Base-by-base conservation (phyloP, 306 rosid genomes). In the Hippophae tibetana region DNA sequence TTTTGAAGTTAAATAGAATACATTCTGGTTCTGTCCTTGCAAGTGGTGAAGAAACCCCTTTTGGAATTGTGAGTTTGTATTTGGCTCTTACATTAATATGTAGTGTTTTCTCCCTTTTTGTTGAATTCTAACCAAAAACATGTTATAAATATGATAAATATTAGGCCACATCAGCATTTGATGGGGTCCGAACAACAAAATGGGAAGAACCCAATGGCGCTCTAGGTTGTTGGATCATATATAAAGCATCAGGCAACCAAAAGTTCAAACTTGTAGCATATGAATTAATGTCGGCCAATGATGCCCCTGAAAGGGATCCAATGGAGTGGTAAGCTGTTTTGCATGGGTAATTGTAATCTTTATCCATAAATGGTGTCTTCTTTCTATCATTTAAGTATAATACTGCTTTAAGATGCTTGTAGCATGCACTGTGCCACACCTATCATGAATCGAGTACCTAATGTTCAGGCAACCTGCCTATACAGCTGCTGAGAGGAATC, bases 121-220 rank as follows among this genome's bases (percentile, higher is more conserved):
- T 25, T 9, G 41, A 41, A 44, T 53, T 61, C 74, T 52, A 61
- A 56, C 51, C 51, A 63, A 58, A 38, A 64, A 47, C 47, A 51
- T 51, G 47, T 27, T 46, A 40, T 45, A 62, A 83, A 55, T 67
- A 52, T 64, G 13, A 64, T 38, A 67, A 67, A 69, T 72, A 75
- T 67, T 83, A 92, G 98, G 84, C 66, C 71, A 87, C 95, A 12
- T 81, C 96, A 12, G 92, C 93, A 54, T 92, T 92, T 79, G 98
- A 87, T 78, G 98, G 96, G 65, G 73, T 54, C 61, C 74, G 25
- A 45, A 13, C 12, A 60, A 83, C 87, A 42, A 92, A 87, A 84
- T 92, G 98, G 98, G 98, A 87, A 80, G 98, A 87, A 65, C 96
- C 98, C 64, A 78, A 74, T 57, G 98, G 98, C 63, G 98, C 92